Base-by-base conservation (phyloP, 1,139 yeast genomes). In the Torulaspora pretoriensis region DNA sequence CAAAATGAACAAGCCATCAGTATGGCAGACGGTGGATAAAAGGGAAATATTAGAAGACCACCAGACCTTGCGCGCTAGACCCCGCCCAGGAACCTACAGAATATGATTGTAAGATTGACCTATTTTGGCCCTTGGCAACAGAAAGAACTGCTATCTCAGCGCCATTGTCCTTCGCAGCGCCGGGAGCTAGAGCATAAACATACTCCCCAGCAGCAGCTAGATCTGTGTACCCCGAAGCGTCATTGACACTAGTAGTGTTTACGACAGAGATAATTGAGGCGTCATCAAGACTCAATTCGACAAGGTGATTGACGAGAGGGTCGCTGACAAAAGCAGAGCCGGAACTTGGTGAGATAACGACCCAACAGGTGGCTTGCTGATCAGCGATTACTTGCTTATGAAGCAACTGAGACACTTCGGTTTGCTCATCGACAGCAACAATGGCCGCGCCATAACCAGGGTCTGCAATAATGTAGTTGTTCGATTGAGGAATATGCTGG, bases 301-400 rank as follows among this genome's bases (percentile, higher is more conserved):
- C 47, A 26, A 44, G 30, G 31, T 44, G 47, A 30, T 40, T 40
- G 47, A 44, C 45, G 8, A 44, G 45, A 17, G 47, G 47, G 23
- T 40, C 47, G n/a, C 44, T 35, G 2, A 40, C 47, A 22, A 43
- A 40, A 10, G 37, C 47, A 10, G 47, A 34, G 22, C 28, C 36
- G 13, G 40, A 12, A 6, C 4, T 19, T 7, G 36, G 28, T 8
- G 47, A 40, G 8, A 43, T 35, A 6, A 37, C 40, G 8, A 30
- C 47, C 44, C 44, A 40, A 23, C 47, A 43, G 12, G 41, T 43
- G 19, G 47, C 47, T 32, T 3, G 8, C 36, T 40, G 47, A 28
- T 40, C 41, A 8, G 40, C 8, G 7, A 43, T 40, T 3, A 17
- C 41, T 30, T 43, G 44, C 16, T 43, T 43, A 33, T 35, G 35